Conservation (phyloP, 1,284 basidiomycete species). For the Ceraceosorus guamensis region DNA sequence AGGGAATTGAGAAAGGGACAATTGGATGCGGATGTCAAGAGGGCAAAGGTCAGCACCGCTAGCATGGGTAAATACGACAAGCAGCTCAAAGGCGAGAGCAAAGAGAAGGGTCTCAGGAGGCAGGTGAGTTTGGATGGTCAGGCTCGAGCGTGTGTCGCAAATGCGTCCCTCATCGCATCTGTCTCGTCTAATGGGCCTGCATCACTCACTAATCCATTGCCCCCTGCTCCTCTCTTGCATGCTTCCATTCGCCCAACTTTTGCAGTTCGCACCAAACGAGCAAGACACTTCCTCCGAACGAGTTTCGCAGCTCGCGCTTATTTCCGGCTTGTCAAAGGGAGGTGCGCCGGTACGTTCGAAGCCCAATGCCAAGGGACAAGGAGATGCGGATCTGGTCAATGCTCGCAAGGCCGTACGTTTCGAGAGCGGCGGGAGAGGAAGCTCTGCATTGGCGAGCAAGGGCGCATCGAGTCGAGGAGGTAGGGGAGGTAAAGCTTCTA, state of each 20-base stretch:
- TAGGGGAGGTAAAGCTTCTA: no score
- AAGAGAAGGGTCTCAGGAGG: constrained; percentile 79
- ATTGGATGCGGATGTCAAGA: constrained; percentile 69
- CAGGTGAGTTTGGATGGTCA: constrained; percentile 60
- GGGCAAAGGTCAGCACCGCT: constrained; percentile 76
- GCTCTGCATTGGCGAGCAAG: neutral
- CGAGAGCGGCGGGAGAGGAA: constrained; percentile 22
- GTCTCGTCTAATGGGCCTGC: neutral
- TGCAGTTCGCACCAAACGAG: constrained; percentile 78
- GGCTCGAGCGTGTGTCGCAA: neutral
- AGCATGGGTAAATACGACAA: constrained; percentile 83
- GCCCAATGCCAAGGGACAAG: constrained; percentile 45
- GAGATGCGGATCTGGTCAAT: constrained; percentile 46
- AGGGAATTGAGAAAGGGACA: constrained; percentile 62
- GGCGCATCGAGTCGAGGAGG: no score
- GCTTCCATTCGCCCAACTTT: no score
- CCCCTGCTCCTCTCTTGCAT: constrained; percentile 15
- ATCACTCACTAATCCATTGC: neutral
- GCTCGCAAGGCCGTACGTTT: constrained; percentile 38
- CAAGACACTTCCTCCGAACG: constrained; percentile 63
- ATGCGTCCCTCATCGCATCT: neutral
- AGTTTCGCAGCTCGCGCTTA: constrained; percentile 63
- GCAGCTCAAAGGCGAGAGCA: constrained; percentile 73
- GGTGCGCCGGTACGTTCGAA: constrained; percentile 17
- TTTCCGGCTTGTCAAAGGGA: constrained; percentile 66